Evolutionary conservation across 495 filamentous ascomycete genomes (phyloP), one percentile per base, ranked within the genome.

Genomic region (Tuber magnatum): DNA sequence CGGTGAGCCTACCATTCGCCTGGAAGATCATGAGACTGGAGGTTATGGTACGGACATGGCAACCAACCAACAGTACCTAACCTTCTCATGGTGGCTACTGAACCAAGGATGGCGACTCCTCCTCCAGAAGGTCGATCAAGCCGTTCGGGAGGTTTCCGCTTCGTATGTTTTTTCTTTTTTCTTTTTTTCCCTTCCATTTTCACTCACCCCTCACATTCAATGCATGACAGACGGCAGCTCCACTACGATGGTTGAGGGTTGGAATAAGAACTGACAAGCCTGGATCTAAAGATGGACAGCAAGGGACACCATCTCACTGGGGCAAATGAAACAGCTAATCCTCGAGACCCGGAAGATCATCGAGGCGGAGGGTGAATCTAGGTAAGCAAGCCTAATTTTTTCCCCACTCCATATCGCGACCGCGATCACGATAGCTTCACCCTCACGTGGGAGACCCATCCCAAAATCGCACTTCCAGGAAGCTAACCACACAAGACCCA

Each of bases 11-110:
- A 90, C 88, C 0, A 99, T 98, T 82, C 92, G 85, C 76, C 87
- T 97, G 18, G 93, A 97, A 84, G 94, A 97, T 83, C 88, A 93
- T 80, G 93, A 88, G 18, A 91, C 92, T 51, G 90, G 92, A 77
- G 89, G 91, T 10, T 92, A 96, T 82, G 93, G 93, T 8, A 92
- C 91, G 80, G 95, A 98, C 83, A 95, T 95, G 78, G 93, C 97
- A 79, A 95, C 94, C 51, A 98, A 99, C 84, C 87, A 93, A 75
- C 91, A 91, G 78, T 99, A 97, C 82, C 88, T 99, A 48, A 93
- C 93, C 71, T 97, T 98, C 84, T 94, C 92, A 82, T 99, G 96
- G 96, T 98, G 95, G 95, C 85, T 99, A 38, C 87, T 99, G 65
- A 93, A 98, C 84, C 89, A 90, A 51, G 95, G 95, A 74, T 97